Base-by-base conservation (phyloP, 495 filamentous ascomycete species). In the Lindgomyces ingoldianus region DNA sequence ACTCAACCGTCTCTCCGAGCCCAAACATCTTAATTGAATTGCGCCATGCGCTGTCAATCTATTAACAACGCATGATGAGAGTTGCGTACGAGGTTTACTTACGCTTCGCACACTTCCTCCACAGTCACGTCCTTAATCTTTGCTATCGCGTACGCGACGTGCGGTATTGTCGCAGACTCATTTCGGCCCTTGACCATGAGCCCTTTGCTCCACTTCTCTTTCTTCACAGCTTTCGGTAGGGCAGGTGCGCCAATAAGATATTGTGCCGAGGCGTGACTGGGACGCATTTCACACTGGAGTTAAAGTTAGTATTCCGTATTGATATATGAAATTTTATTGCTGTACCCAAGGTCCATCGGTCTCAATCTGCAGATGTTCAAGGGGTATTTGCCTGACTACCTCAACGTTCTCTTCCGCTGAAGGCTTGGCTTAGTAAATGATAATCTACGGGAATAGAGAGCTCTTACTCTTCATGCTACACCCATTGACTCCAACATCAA, bases 151-250 rank as follows among this genome's bases (percentile, higher is more conserved):
- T 86, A 84, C 12, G 90, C 94, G n/a, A 98, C 90, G 41, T 85
- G 85, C 54, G 85, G 81, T 60, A 97, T 96, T 44, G 85, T 85
- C 69, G 86, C 89, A 24, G 91, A 89, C 76, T 98, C 94, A 74
- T 97, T 98, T 21, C 94, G 82, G 1, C 93, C 90, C 76, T 96
- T 97, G 19, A 97, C 83, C 86, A 96, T 89, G 3, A 75, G 74
- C 0, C 91, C 92, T 71, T 90, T 84, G 44, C 83, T 82, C 85
- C 89, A 98, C 75, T 88, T 96, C 75, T 98, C 94, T 75, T 97
- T 97, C 80, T 96, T 97, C 39, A 96, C 86, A 16, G 77, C 64
- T 64, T 78, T 79, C 60, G 79, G 73, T 33, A 73, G 55, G 39
- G 64, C 59, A 9, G 73, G 74, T 21, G 67, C 72, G 42, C 75